These are phyloP conservation scores for Biscogniauxia marginata DNA, from an alignment of 2,329 filamentous ascomycete genomes.

Conservation along the genomic window DNA sequence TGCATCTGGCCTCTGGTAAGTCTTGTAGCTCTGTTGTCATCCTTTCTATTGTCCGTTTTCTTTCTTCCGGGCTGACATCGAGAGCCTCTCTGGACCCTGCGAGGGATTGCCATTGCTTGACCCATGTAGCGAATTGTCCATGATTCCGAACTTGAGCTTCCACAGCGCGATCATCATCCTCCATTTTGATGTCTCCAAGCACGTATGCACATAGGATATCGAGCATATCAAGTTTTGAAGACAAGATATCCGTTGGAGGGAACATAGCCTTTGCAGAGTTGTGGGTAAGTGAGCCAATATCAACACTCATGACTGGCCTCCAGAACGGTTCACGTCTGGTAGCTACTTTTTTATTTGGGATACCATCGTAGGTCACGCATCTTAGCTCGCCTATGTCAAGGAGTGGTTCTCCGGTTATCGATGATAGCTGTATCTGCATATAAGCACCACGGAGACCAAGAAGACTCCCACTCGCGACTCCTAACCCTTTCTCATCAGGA, in stretches of 20 bases:
- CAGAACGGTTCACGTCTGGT: slow-evolving; percentile 12
- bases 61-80: background rate
- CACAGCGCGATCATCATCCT: background rate
- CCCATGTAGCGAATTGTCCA: slow-evolving; percentile 5
- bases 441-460: slow-evolving; percentile 8
- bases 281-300: slow-evolving; percentile 4
- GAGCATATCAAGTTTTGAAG: background rate
- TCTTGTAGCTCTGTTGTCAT: slow-evolving; percentile 1
- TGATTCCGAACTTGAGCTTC: slow-evolving; percentile 1
- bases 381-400: slow-evolving; percentile 12
- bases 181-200: slow-evolving; percentile 1
- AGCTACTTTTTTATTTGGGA: too few species aligned
- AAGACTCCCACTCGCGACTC: slow-evolving; percentile 8
- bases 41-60: background rate
- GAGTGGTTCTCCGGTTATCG: slow-evolving; percentile 4
- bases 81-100: background rate
- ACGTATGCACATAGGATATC: slow-evolving; percentile 2
- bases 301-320: slow-evolving; percentile 1
- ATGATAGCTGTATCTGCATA: slow-evolving; percentile 3
- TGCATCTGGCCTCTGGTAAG: slow-evolving; percentile 5
- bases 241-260: background rate
- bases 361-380: slow-evolving; percentile 10
- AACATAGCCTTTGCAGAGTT: slow-evolving; percentile 3
- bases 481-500: too few species aligned
- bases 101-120: background rate